These are phyloP conservation scores for Ceratocystis destructans DNA, from an alignment of 2,329 filamentous ascomycete genomes.

Conservation along the genomic window DNA sequence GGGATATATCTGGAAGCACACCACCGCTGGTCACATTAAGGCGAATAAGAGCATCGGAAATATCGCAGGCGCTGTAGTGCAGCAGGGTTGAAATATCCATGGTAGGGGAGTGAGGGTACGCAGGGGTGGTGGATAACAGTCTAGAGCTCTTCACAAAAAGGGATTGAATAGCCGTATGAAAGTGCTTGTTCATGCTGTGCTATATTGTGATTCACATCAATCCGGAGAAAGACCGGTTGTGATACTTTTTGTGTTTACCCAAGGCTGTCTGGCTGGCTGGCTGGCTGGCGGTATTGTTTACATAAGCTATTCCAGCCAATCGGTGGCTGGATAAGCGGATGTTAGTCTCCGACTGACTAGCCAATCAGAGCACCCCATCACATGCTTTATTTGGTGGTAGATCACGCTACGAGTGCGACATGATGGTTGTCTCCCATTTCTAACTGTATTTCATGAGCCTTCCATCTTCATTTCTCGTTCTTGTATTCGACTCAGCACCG, in stretches of 20 bases:
- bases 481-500: not conserved
- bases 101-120: not conserved
- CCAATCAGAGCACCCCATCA: not conserved
- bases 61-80: conserved; percentile 39
- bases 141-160: no score
- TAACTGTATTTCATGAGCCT: not conserved
- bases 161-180: no score
- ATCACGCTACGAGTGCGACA: no score
- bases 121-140: not conserved
- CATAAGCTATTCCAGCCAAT: not conserved
- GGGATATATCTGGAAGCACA: conserved; percentile 45
- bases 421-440: no score
- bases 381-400: not conserved
- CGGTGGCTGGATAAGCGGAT: not conserved
- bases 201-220: no score
- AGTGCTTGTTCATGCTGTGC: no score
- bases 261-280: no score
- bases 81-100: conserved; percentile 22
- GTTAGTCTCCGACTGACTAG: not conserved
- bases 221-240: no score
- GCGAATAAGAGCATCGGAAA: conserved; percentile 61
- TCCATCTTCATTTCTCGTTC: not conserved
- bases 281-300: no score
- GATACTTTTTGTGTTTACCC: no score
- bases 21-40: conserved; percentile 53